Base-by-base conservation (phyloP, 1,139 yeast species). In the Geotrichum fermentans region DNA sequence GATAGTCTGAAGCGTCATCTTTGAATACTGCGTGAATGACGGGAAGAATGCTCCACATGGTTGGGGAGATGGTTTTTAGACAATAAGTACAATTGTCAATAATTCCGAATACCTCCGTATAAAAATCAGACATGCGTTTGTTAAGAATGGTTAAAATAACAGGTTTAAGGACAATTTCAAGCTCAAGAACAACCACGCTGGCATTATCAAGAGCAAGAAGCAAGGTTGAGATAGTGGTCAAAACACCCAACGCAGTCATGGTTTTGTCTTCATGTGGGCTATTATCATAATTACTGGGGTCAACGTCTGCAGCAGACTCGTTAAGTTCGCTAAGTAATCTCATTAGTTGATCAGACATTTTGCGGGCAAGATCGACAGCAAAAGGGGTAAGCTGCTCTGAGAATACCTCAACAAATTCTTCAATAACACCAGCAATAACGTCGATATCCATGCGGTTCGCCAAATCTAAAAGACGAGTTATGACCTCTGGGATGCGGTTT, bases 351-450 rank as follows among this genome's bases (percentile, higher is more conserved):
- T 82, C 84, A 26, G 83, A 82, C 58, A 92, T 71, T 60, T 84
- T 89, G 36, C 74, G 75, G 77, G 90, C 88, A 59, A 92, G 73
- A 57, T 87, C 94, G 39, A 85, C 81, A 7, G 97, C 96, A 68
- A 90, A 92, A 28, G 98, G 97, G 58, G 90, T 94, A 56, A 92
- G 73, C 66, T 90, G 95, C 57, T 82, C 87, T 3, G 95, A 77
- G 65, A 84, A 92, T 51, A 78, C 80, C 61, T 90, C 97, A 21
- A 92, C 97, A 64, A 95, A 83, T 60, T 90, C 97, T 70, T 92
- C 97, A 85, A 92, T 88, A 14, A 92, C 96, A 33, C 84, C 86
- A 16, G 95, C 80, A 34, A 92, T 77, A 1, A 92, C 79, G 64
- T 92, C 98, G 54, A 84, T 82, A 60, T 92, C 98, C 55, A 90